Base-by-base conservation (phyloP, 768 basidiomycete genomes). In the Pholiota microspora region DNA sequence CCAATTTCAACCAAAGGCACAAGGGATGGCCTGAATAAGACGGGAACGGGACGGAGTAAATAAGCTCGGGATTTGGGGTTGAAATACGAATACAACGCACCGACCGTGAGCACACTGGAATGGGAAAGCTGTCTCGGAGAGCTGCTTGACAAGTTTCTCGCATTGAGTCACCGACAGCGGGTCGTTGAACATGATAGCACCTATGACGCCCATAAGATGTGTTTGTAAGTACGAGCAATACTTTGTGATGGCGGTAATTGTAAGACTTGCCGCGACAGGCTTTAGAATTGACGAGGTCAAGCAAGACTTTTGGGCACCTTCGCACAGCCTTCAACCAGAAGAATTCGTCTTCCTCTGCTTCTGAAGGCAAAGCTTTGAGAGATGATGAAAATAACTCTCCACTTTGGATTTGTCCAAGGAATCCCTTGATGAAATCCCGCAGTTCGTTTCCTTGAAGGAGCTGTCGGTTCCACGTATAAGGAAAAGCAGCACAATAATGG, bases 131-230 rank as follows among this genome's bases (percentile, higher is more conserved):
- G 93, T 92, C 57, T 78, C 67, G 7, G 86, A 77, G 25, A 99
- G 77, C 59, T 84, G 79, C 5, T 64, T 62, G 42, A 98, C 76
- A 36, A 99, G 79, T 45, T 76, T 72, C 60, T 79, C 67, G 67
- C 92, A 92, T 65, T 97, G 92, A 31, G 76, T 76, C 6, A 72
- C 51, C 12, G 75, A 82, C 46, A 99, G 75, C 0, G 76, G 55
- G 66, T 98, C 95, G 61, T 95, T 95, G 77, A 97, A 97, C 94
- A 98, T 97, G 69, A 97, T 91, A 2, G 96, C 95, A 49, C 95
- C 94, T 97, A 67, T 18, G 56, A 53, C 45, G 54, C 44, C 54
- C 53, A 18, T 40, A 15, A 18, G 28, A 34, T 25, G n/a, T 21
- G 27, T 31, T 42, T 18, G 51, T 42, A 25, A 31, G 25, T 8